Evolutionary conservation across 352 stramenopile genomes (phyloP), one percentile per base, ranked within the genome.

Genomic region (Globisporangium lucens): DNA sequence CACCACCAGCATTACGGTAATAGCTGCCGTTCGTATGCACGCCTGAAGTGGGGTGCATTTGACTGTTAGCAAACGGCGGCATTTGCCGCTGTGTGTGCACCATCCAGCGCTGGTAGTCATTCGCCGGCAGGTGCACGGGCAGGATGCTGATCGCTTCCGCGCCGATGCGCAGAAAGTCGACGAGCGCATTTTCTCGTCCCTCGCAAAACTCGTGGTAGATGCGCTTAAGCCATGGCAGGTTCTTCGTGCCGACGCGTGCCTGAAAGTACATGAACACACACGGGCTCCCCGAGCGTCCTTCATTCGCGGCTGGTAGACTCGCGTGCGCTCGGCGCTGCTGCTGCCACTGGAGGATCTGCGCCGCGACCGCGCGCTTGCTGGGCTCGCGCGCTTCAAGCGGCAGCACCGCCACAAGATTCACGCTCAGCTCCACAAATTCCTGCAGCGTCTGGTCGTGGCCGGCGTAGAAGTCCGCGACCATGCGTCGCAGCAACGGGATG

Each of bases 341-440:
- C 69, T 80, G 63, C 68, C 78, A 33, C 80, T 79, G 55, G 8
- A 79, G 61, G 49, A 76, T 29, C 17, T 59, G 70, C 10, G 57
- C 55, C 3, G 73, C 75, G 38, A 67, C 33, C 30, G 62, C 51
- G 36, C 46, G 69, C 15, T 57, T 56, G 5, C 10, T 53, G 15
- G 22, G 33, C 3, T 55, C 52, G 6, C 47, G 29, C 46, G 61
- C 30, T 27, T 78, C 66, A 1, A 73, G 43, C 20, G 75, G 68
- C 60, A 78, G 66, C 43, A 82, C 64, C 4, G 63, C 36, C 24
- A 82, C 51, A 56, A 82, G 56, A 36, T 65, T 76, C 35, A 73
- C 75, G 13, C 73, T 65, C 1, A 80, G 64, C 1, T 74, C 71
- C 24, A 80, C 63, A 30, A 82, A 82, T 27, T 80, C 71, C 27